A percentile compares a stretch with the other conserved stretches of the same genome.
phyloP scores from a whole-genome alignment of 2,329 filamentous ascomycete species.

The Cladosporium austrohemisphaericum region DNA sequence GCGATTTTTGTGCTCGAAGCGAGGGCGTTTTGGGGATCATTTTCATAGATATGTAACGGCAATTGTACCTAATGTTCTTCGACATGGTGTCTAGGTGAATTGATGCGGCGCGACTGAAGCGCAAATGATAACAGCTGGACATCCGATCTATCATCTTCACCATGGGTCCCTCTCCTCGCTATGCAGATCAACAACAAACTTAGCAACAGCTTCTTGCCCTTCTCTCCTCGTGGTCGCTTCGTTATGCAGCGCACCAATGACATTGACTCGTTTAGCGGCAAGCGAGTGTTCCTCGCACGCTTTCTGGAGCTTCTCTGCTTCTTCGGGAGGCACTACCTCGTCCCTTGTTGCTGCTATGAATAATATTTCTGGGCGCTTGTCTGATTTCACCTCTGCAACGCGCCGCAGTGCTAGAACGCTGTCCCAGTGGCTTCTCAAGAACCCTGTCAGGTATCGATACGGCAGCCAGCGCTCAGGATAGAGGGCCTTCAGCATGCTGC shows the following conservation, averaged over 20 bases:
- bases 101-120: too few relatives aligned
- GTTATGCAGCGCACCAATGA: constrained; percentile 49
- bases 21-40: background rate
- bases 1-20: background rate
- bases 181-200: constrained; percentile 18
- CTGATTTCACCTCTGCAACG: constrained; percentile 31
- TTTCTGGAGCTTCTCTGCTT: constrained; percentile 52
- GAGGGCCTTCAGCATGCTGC: constrained; percentile 65
- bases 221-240: constrained; percentile 44
- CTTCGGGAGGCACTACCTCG: constrained; percentile 56
- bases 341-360: constrained; percentile 57
- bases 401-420: constrained; percentile 39
- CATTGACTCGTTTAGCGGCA: constrained; percentile 36
- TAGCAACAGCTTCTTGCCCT: constrained; percentile 40
- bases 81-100: too few relatives aligned
- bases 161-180: too few relatives aligned
- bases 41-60: too few relatives aligned
- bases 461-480: constrained; percentile 79
- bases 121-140: too few relatives aligned
- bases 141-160: too few relatives aligned
- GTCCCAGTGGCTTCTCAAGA: constrained; percentile 62
- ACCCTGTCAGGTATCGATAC: constrained; percentile 70
- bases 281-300: constrained; percentile 36
- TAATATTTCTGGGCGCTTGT: constrained; percentile 37
- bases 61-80: too few relatives aligned